Conservation (phyloP, 169 alveolate genomes). For the Eimeria necatrix region DNA sequence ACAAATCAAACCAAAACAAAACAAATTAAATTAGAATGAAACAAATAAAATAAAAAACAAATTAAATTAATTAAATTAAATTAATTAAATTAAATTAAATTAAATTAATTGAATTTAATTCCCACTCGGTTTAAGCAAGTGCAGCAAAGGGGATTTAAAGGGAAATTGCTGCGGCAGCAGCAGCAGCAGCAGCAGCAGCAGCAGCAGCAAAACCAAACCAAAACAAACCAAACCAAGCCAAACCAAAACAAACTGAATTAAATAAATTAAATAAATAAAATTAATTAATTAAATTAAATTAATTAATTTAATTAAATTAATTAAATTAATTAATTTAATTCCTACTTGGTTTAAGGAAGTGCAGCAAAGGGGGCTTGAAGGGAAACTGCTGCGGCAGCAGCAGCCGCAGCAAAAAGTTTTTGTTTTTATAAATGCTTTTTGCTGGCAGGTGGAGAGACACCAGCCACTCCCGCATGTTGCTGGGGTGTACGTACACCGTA, state of each 20-base stretch:
- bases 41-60: neutral
- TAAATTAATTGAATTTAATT: neutral
- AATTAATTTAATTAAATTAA: neutral
- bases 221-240: no score
- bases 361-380: slow-evolving; percentile 90
- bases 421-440: slow-evolving; percentile 89
- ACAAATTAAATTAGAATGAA: no score
- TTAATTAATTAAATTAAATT: neutral
- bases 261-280: neutral
- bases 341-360: slow-evolving; percentile 88
- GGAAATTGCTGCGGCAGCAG: no score
- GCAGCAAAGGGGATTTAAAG: no score
- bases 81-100: neutral
- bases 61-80: neutral
- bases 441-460: slow-evolving; percentile 87
- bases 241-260: no score
- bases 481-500: slow-evolving; percentile 88
- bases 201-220: no score
- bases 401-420: slow-evolving; percentile 87
- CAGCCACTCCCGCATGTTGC: slow-evolving; percentile 89
- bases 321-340: neutral
- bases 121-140: no score
- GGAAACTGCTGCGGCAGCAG: slow-evolving; percentile 91
- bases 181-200: no score
- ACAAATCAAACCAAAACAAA: no score